These are phyloP conservation scores for Ochetophila trinervis DNA, from an alignment of 306 rosid genomes.

Conservation along the genomic window DNA sequence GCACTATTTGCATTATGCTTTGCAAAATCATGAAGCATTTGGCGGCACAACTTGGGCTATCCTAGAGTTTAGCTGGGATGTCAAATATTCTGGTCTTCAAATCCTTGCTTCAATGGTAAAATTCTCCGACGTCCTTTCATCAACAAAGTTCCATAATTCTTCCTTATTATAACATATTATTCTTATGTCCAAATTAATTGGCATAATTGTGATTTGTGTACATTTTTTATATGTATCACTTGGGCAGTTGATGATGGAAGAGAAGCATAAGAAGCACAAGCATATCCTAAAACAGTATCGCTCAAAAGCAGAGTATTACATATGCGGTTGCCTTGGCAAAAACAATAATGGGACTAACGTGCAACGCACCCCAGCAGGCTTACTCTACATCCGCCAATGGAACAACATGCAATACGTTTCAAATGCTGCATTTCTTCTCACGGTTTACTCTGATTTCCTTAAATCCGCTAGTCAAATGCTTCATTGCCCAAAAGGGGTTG, in stretches of 20 bases:
- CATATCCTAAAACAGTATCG: constrained; percentile 45
- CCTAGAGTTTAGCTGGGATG: constrained; percentile 81
- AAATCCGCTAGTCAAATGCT: constrained; percentile 39
- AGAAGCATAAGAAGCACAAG: constrained; percentile 45
- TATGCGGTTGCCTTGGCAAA: constrained; percentile 61
- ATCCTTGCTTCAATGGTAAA: constrained; percentile 66
- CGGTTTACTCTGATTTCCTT: constrained; percentile 57
- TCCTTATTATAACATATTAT: no score
- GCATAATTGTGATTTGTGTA: no score
- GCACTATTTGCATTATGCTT: constrained; percentile 45
- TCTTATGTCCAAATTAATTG: no score
- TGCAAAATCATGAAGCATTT: constrained; percentile 50
- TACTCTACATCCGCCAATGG: constrained; percentile 73
- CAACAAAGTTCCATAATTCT: not conserved
- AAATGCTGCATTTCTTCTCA: constrained; percentile 60
- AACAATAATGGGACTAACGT: constrained; percentile 49
- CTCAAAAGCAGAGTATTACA: constrained; percentile 57
- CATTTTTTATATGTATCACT: constrained; percentile 2
- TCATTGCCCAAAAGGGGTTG: constrained; percentile 32
- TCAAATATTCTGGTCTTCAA: constrained; percentile 71
- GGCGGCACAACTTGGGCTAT: constrained; percentile 84
- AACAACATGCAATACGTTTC: constrained; percentile 81
- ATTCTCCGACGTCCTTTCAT: not conserved
- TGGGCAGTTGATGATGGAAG: constrained; percentile 52
- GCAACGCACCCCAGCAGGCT: constrained; percentile 75